Evolutionary conservation across 495 filamentous ascomycete species (phyloP).

Genomic region (Penicillium crystallinum): DNA sequence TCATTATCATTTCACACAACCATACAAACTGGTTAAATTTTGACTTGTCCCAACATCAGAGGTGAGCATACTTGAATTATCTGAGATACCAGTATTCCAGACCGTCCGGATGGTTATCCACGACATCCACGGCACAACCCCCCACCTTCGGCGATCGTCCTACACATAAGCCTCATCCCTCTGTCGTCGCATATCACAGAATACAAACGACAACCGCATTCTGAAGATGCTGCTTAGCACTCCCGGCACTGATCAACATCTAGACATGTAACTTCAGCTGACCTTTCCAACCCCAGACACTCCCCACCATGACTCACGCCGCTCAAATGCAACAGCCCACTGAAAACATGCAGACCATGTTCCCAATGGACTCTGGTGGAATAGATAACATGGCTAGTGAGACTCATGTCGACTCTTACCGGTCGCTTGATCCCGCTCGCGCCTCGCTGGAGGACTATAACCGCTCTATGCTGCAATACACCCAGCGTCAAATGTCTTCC

Average conservation of each 20-base stretch:
- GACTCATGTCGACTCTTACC: constrained; percentile 18
- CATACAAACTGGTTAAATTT: not conserved
- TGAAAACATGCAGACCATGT: constrained; percentile 17
- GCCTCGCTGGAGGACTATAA: constrained; percentile 42
- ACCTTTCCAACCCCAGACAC: not conserved
- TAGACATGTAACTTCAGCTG: not conserved
- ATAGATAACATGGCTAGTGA: constrained; percentile 13
- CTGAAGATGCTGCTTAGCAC: not conserved
- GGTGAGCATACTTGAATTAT: not conserved
- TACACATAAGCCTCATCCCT: not conserved
- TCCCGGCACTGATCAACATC: not conserved
- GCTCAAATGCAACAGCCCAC: constrained; percentile 19
- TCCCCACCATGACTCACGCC: constrained; percentile 21
- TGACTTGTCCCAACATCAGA: not conserved
- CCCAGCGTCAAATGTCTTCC: constrained; percentile 39
- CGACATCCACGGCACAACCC: not conserved
- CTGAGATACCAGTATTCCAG: not conserved
- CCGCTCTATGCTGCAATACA: constrained; percentile 43
- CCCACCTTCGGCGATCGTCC: not conserved
- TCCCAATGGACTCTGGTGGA: constrained; percentile 16
- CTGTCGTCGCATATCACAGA: not conserved
- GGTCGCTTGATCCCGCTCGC: constrained; percentile 20
- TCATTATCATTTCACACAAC: not conserved
- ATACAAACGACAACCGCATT: not conserved
- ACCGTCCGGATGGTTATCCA: not conserved